Base-by-base conservation (phyloP, 2,329 filamentous ascomycete species). In the Cladophialophora carrionii region DNA sequence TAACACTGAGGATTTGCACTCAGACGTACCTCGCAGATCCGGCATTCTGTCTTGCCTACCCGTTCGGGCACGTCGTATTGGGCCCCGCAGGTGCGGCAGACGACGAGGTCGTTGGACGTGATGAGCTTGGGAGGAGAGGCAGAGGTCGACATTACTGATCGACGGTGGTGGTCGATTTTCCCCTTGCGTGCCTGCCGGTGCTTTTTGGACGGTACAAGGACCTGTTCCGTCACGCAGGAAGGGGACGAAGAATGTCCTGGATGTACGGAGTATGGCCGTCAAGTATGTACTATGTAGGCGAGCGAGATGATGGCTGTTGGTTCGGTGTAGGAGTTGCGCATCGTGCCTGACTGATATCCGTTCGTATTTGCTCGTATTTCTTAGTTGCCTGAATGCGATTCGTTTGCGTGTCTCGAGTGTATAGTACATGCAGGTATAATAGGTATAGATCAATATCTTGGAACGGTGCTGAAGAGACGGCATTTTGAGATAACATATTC, bases 61-160 rank as follows among this genome's bases (percentile, higher is more conserved):
- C 32, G 48, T 31, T 68, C 67, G 22, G 59, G 46, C 31, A 64
- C 64, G 32, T 70, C 70, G 56, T 72, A 72, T 56, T 72, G 71
- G 26, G 71, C 69, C 10, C 71, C 71, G 66, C 71, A 72, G 20
- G 68, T 65, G 22, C 41, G 63, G 64, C 71, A 72, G 58, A 72
- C 56, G 29, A 72, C 61, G 9, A 71, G 62, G 41, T 68, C 52
- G 26, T 71, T 60, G 2, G 68, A 67, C 6, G 69, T 72, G 6
- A 29, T 49, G 17, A 72, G 61, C 24, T 65, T 62, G n/a, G 63
- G 56, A n/a, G n/a, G n/a, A n/a, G n/a, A n/a, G n/a, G n/a, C n/a
- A n/a, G n/a, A n/a, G 10, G 59, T 31, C 53, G 64, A 61, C 41
- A 49, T 61, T 31, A 7, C 10, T 1, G 51, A n/a, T 6, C 14